Evolutionary conservation across 2,329 filamentous ascomycete genomes (phyloP).

Genomic region (Trichoderma citrinoviride): DNA sequence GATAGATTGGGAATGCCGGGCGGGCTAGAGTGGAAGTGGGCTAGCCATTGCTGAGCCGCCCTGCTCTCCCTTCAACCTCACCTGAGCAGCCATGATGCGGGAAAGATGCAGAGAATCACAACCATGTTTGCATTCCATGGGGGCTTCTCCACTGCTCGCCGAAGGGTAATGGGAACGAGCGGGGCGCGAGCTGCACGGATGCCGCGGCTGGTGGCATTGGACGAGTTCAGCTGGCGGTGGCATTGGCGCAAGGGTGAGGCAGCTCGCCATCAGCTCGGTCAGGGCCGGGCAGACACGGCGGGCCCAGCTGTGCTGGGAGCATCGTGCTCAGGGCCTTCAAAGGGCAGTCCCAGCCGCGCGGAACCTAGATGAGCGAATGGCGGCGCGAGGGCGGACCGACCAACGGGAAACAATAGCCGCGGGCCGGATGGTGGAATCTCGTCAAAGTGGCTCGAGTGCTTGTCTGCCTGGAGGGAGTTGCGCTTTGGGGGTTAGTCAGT

Average conservation of each 20-base stretch:
- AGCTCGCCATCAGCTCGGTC: slow-evolving; percentile 8
- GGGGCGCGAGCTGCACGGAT: not conserved
- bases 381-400: not conserved
- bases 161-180: not conserved
- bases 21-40: not conserved
- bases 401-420: not conserved
- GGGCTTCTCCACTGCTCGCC: not conserved
- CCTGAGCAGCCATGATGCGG: slow-evolving; percentile 4
- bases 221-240: slow-evolving; percentile 8
- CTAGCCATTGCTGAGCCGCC: not conserved
- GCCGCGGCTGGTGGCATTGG: not conserved
- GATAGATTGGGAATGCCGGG: not conserved
- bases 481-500: no score
- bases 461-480: not conserved
- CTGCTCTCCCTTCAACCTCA: not conserved
- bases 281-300: slow-evolving; percentile 4
- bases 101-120: not conserved
- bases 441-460: not conserved
- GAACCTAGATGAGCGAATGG: not conserved
- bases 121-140: not conserved
- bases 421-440: not conserved
- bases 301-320: not conserved
- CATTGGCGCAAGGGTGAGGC: not conserved
- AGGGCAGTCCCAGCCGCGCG: not conserved
- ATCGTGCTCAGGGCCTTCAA: no score